A percentile compares a stretch with the other conserved stretches of the same genome.
Conservation (phyloP, 345 rosid species). For the Raphanus raphanistrum region DNA sequence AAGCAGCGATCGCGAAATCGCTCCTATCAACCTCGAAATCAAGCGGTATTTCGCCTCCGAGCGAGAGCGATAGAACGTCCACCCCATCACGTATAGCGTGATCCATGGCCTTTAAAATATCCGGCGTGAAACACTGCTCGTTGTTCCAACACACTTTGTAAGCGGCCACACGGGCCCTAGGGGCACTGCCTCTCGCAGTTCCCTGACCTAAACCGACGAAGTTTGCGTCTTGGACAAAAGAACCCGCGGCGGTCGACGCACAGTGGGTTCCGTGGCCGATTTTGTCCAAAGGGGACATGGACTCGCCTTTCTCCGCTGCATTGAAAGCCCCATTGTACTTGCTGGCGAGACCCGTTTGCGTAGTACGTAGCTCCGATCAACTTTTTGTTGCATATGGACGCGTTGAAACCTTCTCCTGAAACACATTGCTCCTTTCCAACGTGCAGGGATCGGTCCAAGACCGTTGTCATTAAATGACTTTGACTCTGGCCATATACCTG, state of each 20-base stretch:
- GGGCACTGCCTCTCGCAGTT: slow-evolving; percentile 64
- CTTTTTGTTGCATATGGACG: slow-evolving; percentile 45
- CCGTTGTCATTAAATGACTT: slow-evolving; percentile 46
- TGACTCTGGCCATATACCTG: slow-evolving; percentile 56
- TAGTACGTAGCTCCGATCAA: slow-evolving; percentile 58
- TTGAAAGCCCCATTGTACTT: slow-evolving; percentile 20
- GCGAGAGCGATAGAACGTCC: slow-evolving; percentile 57
- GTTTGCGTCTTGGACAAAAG: slow-evolving; percentile 45
- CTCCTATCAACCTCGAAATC: slow-evolving; percentile 43
- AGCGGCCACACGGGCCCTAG: slow-evolving; percentile 58
- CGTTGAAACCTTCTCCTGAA: slow-evolving; percentile 42
- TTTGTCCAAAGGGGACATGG: slow-evolving; percentile 49
- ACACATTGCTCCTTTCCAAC: slow-evolving; percentile 57
- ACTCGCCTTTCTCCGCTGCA: slow-evolving; percentile 15
- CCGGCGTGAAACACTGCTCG: slow-evolving; percentile 51
- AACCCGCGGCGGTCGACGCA: slow-evolving; percentile 63
- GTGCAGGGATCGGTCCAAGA: slow-evolving; percentile 49
- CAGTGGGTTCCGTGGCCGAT: slow-evolving; percentile 69
- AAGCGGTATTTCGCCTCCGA: slow-evolving; percentile 38
- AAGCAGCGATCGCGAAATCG: slow-evolving; percentile 51
- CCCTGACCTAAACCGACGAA: slow-evolving; percentile 50
- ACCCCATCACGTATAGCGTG: slow-evolving; percentile 67
- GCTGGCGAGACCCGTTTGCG: slow-evolving; percentile 29
- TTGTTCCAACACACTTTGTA: slow-evolving; percentile 59
- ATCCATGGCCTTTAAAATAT: slow-evolving; percentile 61